Evolutionary conservation across 2,329 filamentous ascomycete species (phyloP), one percentile per base, ranked within the genome.

Genomic region (Dactylonectria estremocensis): DNA sequence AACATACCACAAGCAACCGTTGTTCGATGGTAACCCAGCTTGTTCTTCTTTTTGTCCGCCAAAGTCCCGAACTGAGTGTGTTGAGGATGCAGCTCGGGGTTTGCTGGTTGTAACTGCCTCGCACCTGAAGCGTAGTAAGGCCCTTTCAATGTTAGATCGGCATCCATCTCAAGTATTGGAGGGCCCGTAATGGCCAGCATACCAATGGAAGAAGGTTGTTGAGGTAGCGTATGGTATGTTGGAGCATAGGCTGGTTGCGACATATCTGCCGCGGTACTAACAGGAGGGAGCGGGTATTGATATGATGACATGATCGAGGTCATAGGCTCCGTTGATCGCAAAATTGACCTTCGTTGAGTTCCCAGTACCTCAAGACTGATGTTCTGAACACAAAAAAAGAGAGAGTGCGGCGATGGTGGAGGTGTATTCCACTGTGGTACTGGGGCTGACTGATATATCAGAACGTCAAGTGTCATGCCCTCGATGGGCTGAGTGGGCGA

Each of bases 1-100:
- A 43, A 90, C 95, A 89, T 88, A 98, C 95, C 93, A 85, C 95
- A 98, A 74, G 95, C 96, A 75, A 98, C 94, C 50, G 95, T 97
- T 40, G 95, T 97, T 77, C 95, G 90, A 83, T 98, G 95, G 79
- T 98, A 98, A 45, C 95, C 95, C 68, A 98, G 87, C 82, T 97
- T 98, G 81, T 97, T 98, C 78, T 95, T 90, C 68, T 84, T 87
- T 80, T 87, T 89, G 66, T 89, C 87, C 40, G 80, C 82, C n/a
- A 82, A 73, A 33, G 81, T 74, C 24, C 78, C 78, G 61, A 81
- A 66, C 43, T 70, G 65, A 6, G 68, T 52, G 24, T 77, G 70
- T 22, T 71, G 61, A 18, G 77, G 76, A 22, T 77, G 73, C 8
- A 61, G 59, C 45, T 83, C 81, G 54, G 78, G 59, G 43, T 79